Evolutionary conservation across 225 moss, liverwort and hornwort species (phyloP).

Genomic region (Thuidium tamariscinum): DNA sequence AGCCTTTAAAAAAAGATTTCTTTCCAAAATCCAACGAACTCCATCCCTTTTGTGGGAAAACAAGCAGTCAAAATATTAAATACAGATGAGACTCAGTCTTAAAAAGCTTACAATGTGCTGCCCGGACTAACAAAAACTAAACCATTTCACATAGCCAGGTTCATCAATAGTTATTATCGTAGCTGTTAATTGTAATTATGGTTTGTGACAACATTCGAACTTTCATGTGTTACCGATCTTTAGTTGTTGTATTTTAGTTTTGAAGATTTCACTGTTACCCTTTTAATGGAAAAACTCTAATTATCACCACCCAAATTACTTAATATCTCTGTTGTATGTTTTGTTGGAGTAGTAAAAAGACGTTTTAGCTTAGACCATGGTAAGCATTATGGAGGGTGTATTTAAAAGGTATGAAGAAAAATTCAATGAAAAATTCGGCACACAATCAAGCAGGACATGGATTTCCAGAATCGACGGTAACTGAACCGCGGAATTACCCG

Average conservation of each 20-base stretch:
- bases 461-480: slow-evolving; percentile 9
- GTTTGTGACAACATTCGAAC: neutral
- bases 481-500: neutral
- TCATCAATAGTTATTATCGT: neutral
- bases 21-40: neutral
- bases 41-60: neutral
- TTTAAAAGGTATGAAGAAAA: neutral
- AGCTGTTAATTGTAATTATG: no score
- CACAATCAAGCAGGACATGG: neutral
- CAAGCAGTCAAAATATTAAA: neutral
- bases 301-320: no score
- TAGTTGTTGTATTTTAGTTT: no score
- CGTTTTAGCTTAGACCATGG: neutral
- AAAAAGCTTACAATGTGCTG: neutral
- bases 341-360: neutral
- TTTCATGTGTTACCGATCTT: neutral
- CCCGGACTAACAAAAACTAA: no score
- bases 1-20: neutral
- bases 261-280: neutral
- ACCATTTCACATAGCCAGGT: no score
- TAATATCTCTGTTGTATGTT: no score
- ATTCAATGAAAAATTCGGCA: neutral
- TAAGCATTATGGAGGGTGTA: neutral
- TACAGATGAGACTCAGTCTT: neutral
- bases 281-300: neutral